Conservation (phyloP, 257 asterid species). For the Jacaranda copaia region DNA sequence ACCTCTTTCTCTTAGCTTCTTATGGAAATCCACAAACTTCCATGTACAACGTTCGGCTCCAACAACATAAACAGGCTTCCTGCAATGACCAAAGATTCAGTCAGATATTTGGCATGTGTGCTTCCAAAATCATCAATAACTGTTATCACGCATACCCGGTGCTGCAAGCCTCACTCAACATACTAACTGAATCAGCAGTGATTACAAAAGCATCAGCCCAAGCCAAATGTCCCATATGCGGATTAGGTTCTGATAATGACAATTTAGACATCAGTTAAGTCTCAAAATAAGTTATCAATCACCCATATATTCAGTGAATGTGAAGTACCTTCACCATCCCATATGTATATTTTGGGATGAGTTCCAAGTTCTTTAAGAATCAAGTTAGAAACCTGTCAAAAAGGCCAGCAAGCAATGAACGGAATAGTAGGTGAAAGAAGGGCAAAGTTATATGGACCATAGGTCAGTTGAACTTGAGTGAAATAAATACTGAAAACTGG, state of each 20-base stretch:
- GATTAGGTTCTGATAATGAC: conserved; percentile 80
- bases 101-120: conserved; percentile 31
- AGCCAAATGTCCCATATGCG: conserved; percentile 95
- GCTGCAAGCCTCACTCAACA: conserved; percentile 99
- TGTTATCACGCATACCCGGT: conserved; percentile 72
- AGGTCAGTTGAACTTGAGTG: conserved; percentile 10
- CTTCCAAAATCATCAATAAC: conserved; percentile 31
- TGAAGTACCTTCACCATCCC: conserved; percentile 90
- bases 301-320: conserved; percentile 9
- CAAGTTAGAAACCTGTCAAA: conserved; percentile 60
- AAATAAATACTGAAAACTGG: conserved; percentile 30
- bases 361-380: conserved; percentile 79
- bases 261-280: conserved; percentile 35
- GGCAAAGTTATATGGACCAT: conserved; percentile 2
- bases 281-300: conserved; percentile 19
- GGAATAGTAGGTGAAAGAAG: conserved; percentile 7
- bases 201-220: conserved; percentile 93
- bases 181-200: conserved; percentile 96
- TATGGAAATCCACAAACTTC: conserved; percentile 89
- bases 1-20: conserved; percentile 79
- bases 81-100: conserved; percentile 42
- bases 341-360: conserved; percentile 78
- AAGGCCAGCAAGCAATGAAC: conserved; percentile 26
- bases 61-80: conserved; percentile 94
- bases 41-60: conserved; percentile 92